A percentile compares a stretch with the other conserved stretches of the same genome.
Conservation (phyloP, 805 yeast genomes). For the Myxozyma kluyveri region DNA sequence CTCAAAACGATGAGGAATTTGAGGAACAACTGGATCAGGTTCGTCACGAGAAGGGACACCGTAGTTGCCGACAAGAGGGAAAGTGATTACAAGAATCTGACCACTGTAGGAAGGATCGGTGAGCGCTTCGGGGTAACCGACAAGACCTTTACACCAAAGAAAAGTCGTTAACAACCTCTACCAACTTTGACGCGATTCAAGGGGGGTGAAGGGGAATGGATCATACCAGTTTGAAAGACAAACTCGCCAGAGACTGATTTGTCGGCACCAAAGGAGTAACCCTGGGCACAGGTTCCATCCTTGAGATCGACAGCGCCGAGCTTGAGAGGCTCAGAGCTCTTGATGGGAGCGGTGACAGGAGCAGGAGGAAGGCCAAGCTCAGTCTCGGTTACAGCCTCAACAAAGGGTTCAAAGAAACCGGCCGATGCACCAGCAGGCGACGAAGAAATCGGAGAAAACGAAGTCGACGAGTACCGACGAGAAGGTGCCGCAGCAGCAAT, state of each 20-base stretch:
- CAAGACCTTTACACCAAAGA: conserved; percentile 49
- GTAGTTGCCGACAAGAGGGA: conserved; percentile 95
- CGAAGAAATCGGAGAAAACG: conserved; percentile 12
- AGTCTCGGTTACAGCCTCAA: conserved; percentile 2
- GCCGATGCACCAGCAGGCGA: conserved; percentile 11
- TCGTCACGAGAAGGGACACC: conserved; percentile 93
- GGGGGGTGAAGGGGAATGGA: neutral
- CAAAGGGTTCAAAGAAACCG: conserved; percentile 2
- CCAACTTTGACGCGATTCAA: neutral
- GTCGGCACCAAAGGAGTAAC: conserved; percentile 94
- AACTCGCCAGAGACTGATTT: conserved; percentile 94
- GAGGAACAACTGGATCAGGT: conserved; percentile 69
- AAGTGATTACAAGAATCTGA: conserved; percentile 94
- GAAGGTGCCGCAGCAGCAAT: conserved; percentile 14
- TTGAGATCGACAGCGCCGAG: conserved; percentile 31
- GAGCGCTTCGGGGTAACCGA: conserved; percentile 98
- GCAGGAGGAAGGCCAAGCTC: conserved; percentile 6
- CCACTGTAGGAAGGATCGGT: conserved; percentile 98
- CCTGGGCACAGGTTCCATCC: conserved; percentile 89
- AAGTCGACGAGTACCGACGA: conserved; percentile 20
- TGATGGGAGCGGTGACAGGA: conserved; percentile 28
- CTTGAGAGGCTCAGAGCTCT: conserved; percentile 13
- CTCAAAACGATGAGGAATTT: conserved; percentile 89
- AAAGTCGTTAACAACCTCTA: neutral
- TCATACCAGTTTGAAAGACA: conserved; percentile 84